Base-by-base conservation (phyloP, 2,329 filamentous ascomycete species). In the Colletotrichum tanaceti region DNA sequence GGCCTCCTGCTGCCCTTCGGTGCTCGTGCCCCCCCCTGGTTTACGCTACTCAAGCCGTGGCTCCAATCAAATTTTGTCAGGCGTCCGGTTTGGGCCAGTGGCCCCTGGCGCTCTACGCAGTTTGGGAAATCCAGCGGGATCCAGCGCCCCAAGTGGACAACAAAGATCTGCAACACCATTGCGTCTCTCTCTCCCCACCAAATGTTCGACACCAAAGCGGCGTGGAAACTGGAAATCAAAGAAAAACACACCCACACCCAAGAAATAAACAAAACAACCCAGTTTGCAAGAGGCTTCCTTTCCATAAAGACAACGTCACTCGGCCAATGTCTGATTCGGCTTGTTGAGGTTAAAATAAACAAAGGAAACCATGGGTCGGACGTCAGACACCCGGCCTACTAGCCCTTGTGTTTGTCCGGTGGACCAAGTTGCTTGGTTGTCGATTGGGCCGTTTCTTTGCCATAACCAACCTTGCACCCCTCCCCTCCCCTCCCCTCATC, bases 131-230 rank as follows among this genome's bases (percentile, higher is more conserved):
- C 11, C 11, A 49, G 55, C 38, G 38, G 7, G 10, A 32, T 32
- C 44, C 63, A 22, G 24, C 46, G 22, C 22, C 10, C 14, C n/a
- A 32, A 35, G 38, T 61, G 13, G 62, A 61, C 66, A 65, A 65
- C 66, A 50, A 69, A 41, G 66, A 69, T 69, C 66, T 55, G 62
- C 66, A 50, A 35, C 62, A 69, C 62, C 66, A 69, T 57, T 68
- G 62, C 65, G n/a, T n/a, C n/a, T n/a, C n/a, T n/a, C 43, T 61
- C 54, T 9, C 65, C 22, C 61, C 55, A 46, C 62, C 50, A 35
- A 52, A n/a, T n/a, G 44, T 39, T 57, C 57, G 38, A 60, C 43
- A 39, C 62, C 66, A 61, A 32, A 60, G 66, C 63, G 66, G 66
- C 62, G 44, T 57, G 62, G 55, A 65, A 54, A 60, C 65, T 52